These are phyloP conservation scores for Colletotrichum cuscutae DNA, from an alignment of 2,329 filamentous ascomycete species.

Conservation along the genomic window DNA sequence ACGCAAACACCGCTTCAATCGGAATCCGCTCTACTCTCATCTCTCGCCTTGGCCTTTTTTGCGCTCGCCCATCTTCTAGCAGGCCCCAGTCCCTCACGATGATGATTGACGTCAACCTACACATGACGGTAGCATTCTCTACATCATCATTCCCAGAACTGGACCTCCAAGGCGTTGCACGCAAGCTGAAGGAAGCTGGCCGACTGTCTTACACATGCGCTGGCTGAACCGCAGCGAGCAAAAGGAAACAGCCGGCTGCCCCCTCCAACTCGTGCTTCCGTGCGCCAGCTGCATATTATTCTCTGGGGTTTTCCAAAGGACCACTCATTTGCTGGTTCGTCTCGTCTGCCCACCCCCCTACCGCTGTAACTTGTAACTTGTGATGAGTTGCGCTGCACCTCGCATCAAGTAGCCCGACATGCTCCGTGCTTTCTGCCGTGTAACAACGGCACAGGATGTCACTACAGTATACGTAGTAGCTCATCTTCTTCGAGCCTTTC, in stretches of 20 bases:
- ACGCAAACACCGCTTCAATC: background rate
- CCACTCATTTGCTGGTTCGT: conserved; percentile 27
- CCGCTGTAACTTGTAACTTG: background rate
- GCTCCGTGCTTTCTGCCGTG: conserved; percentile 30
- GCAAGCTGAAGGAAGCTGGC: background rate
- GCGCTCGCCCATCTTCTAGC: background rate
- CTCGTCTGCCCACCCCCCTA: conserved; percentile 4
- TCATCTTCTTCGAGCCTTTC: background rate
- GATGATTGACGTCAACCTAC: conserved; percentile 8
- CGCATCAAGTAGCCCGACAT: conserved; percentile 20
- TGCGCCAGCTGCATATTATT: conserved; percentile 1
- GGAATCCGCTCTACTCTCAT: background rate
- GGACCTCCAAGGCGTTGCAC: background rate
- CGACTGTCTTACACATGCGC: background rate
- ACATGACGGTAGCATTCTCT: conserved; percentile 7
- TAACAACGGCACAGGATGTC: conserved; percentile 33
- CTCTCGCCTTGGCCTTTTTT: background rate
- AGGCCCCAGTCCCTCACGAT: background rate
- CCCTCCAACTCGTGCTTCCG: background rate
- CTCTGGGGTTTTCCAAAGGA: conserved; percentile 10
- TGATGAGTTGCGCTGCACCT: conserved; percentile 18
- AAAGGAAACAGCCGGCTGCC: background rate
- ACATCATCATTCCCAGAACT: conserved; percentile 5
- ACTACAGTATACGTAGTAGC: conserved; percentile 10
- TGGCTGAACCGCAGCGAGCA: background rate